Conservation (phyloP, 345 rosid species). For the Salix viminalis region DNA sequence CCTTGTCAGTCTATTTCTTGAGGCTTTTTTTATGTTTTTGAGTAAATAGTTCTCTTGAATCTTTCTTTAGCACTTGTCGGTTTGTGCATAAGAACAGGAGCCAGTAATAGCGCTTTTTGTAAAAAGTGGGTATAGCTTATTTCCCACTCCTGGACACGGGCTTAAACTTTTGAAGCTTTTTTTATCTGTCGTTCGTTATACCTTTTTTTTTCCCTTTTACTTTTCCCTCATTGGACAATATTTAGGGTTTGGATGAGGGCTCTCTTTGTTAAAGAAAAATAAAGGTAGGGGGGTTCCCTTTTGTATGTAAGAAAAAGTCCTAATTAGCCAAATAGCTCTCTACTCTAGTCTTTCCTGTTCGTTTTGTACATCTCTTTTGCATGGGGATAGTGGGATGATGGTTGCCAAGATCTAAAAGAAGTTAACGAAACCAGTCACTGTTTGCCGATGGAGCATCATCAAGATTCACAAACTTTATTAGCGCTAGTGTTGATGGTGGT, state of each 20-base stretch:
- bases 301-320: background rate
- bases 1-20: background rate
- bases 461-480: constrained; percentile 72
- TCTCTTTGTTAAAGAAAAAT: background rate
- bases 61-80: background rate
- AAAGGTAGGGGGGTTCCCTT: constrained; percentile 14
- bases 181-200: background rate
- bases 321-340: background rate
- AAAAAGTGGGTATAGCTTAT: constrained; percentile 24
- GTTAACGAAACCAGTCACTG: constrained; percentile 42
- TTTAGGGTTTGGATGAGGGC: constrained; percentile 38
- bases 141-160: constrained; percentile 8
- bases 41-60: background rate
- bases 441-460: constrained; percentile 82
- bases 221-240: background rate
- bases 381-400: constrained; percentile 5
- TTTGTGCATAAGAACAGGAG: constrained; percentile 5
- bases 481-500: constrained; percentile 23
- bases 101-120: background rate
- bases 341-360: background rate
- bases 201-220: background rate
- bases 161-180: background rate
- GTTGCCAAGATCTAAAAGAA: constrained; percentile 17
- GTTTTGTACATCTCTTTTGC: background rate
- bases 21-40: background rate